Evolutionary conservation across 2,329 filamentous ascomycete genomes (phyloP).

Genomic region (Aspergillus pseudotamarii): DNA sequence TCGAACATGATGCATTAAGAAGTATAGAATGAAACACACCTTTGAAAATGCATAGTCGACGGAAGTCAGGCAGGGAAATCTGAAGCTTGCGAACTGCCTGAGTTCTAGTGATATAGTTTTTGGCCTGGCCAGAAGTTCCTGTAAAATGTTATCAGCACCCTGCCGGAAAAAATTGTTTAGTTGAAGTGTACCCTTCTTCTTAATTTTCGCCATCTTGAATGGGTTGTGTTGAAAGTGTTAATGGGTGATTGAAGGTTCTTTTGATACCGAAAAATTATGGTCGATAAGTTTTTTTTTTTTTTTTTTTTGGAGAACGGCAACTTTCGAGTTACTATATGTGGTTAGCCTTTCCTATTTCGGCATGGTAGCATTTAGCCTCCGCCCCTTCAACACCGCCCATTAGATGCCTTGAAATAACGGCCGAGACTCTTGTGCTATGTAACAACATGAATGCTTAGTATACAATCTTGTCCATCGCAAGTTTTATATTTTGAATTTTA

Average conservation of each 20-base stretch:
- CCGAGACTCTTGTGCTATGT: too few relatives aligned
- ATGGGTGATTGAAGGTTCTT: constrained; percentile 22
- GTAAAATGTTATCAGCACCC: constrained; percentile 12
- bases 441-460: too few relatives aligned
- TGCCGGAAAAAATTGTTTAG: neutral
- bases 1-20: constrained; percentile 19
- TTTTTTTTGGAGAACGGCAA: constrained; percentile 15
- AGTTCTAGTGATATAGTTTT: constrained; percentile 97
- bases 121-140: constrained; percentile 86
- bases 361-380: neutral
- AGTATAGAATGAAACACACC: constrained; percentile 48
- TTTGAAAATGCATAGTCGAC: constrained; percentile 99
- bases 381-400: neutral
- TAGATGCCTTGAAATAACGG: too few relatives aligned
- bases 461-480: too few relatives aligned
- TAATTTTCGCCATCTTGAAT: constrained; percentile 71
- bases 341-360: neutral
- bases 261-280: constrained; percentile 42
- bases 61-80: constrained; percentile 94
- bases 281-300: constrained; percentile 43
- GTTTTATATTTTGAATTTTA: too few relatives aligned
- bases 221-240: constrained; percentile 18
- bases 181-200: constrained; percentile 73
- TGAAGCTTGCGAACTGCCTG: constrained; percentile 98
- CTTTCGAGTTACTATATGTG: neutral